Base-by-base conservation (phyloP, 2,329 filamentous ascomycete species). In the Nothophaeocryptopus gaeumannii region DNA sequence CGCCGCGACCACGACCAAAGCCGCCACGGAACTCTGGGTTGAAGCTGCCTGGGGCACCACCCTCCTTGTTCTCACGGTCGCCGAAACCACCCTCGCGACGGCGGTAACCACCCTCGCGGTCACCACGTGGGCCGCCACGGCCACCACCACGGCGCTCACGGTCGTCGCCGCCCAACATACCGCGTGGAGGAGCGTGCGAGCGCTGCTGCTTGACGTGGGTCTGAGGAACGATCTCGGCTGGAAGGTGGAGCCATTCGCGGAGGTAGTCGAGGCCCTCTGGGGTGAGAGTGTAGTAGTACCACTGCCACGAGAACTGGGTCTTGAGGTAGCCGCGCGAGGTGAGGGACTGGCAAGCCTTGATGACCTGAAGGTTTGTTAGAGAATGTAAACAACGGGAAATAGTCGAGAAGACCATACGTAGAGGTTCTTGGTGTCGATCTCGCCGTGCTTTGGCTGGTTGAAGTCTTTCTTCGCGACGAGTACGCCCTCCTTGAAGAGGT, bases 131-230 rank as follows among this genome's bases (percentile, higher is more conserved):
- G 63, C 85, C 85, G 77, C 87, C 85, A 79, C 89, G 86, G 76
- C 88, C 86, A 71, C 88, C 89, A 54, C 62, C 61, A 65, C 87
- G 85, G 77, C 89, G 85, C 80, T 93, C 89, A 67, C 82, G 78
- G 74, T 95, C 91, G 46, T 58, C 61, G 72, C 81, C 83, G 69
- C 90, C 90, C 80, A 97, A 85, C 93, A 99, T 97, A 73, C 93
- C 93, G 72, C 93, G 91, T 72, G 93, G 92, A 77, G 92, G 92
- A 79, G 90, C 91, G 79, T 96, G 90, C 70, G 89, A 93, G 78
- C 93, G 89, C 84, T 96, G 90, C 83, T 96, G 91, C 89, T 99
- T 99, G 82, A 99, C 97, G 87, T 99, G 93, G 71, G 93, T 99
- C 71, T 95, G 90, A 68, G 93, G 93, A 66, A 99, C 93, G 73